phyloP scores from a whole-genome alignment of 2,329 filamentous ascomycete species.

The Aspergillus versicolor region DNA sequence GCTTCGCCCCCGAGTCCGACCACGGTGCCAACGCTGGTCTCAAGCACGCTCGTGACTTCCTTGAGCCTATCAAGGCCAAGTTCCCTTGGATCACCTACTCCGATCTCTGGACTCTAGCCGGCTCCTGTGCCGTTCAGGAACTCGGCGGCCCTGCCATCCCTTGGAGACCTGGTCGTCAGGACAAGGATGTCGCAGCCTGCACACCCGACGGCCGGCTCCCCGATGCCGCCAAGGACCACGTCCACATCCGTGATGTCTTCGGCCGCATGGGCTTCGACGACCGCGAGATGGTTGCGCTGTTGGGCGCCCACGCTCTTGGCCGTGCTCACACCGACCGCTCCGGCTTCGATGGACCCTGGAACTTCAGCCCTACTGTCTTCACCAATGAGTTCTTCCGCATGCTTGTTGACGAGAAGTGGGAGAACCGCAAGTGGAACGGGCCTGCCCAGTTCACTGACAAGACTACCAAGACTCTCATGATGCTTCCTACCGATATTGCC shows the following conservation, averaged over 20 bases:
- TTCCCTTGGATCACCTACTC: conserved; percentile 97
- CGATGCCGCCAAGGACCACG: conserved; percentile 73
- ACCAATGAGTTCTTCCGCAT: conserved; percentile 95
- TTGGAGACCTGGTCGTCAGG: conserved; percentile 80
- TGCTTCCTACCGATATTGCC: conserved; percentile 90
- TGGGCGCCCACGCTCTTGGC: conserved; percentile 81
- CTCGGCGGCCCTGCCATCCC: conserved; percentile 87
- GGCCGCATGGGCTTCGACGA: conserved; percentile 97
- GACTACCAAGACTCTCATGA: conserved; percentile 86
- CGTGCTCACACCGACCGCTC: conserved; percentile 87
- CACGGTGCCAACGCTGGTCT: conserved; percentile 95
- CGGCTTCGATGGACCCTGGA: conserved; percentile 87
- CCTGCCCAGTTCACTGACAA: conserved; percentile 89
- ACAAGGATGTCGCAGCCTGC: conserved; percentile 78
- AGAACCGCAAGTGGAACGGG: conserved; percentile 86
- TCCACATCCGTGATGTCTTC: conserved; percentile 89
- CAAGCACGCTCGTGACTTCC: conserved; percentile 81
- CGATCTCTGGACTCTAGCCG: conserved; percentile 92
- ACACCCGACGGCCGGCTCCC: conserved; percentile 91
- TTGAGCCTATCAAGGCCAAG: conserved; percentile 84
- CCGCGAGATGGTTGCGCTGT: conserved; percentile 89
- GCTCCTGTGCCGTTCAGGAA: conserved; percentile 86
- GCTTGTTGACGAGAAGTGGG: conserved; percentile 88
- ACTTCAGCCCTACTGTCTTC: conserved; percentile 83
- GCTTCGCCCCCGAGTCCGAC: conserved; percentile 82